These are phyloP conservation scores for Ustilago vetiveriae DNA, from an alignment of 1,284 basidiomycete genomes.

Conservation along the genomic window DNA sequence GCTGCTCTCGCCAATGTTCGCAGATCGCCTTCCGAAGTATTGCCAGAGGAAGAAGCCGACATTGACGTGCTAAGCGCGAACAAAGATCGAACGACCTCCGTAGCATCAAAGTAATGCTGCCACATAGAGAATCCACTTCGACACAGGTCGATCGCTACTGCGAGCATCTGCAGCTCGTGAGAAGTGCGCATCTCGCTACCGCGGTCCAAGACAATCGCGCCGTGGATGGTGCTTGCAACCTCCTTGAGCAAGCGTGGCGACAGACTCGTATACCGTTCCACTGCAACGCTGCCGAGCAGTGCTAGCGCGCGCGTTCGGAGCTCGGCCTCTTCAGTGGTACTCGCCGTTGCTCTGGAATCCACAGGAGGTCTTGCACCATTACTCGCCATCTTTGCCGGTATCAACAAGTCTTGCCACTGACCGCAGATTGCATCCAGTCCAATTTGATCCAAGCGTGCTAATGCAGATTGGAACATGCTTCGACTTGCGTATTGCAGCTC, in stretches of 20 bases:
- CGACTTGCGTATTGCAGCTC: conserved; percentile 45
- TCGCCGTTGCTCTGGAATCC: conserved; percentile 6
- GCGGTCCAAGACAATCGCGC: conserved; percentile 14
- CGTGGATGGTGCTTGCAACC: conserved; percentile 80
- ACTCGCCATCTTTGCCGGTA: conserved; percentile 3
- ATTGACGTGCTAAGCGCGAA: conserved; percentile 73
- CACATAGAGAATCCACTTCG: conserved; percentile 89
- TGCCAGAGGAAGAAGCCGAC: conserved; percentile 1
- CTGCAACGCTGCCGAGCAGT: conserved; percentile 74
- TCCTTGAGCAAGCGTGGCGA: conserved; percentile 80
- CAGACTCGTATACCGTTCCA: conserved; percentile 81
- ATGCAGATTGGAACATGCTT: conserved; percentile 23
- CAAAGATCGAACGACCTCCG: conserved; percentile 84
- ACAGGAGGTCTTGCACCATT: not conserved
- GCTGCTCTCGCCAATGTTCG: conserved; percentile 75
- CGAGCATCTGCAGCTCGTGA: conserved; percentile 71
- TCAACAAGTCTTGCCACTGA: conserved; percentile 61
- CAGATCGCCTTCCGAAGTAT: conserved; percentile 22
- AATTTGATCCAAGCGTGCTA: conserved; percentile 13
- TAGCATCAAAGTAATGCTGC: conserved; percentile 92
- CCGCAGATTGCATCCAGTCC: conserved; percentile 42
- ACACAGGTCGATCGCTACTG: conserved; percentile 86
- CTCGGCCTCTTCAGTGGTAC: conserved; percentile 5
- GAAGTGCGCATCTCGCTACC: conserved; percentile 27
- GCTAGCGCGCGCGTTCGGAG: conserved; percentile 24